Percentiles rank a stretch among this genome's conserved stretches.
These are phyloP conservation scores for Ascochyta koolunga DNA, from an alignment of 2,329 filamentous ascomycete genomes.

Conservation along the genomic window DNA sequence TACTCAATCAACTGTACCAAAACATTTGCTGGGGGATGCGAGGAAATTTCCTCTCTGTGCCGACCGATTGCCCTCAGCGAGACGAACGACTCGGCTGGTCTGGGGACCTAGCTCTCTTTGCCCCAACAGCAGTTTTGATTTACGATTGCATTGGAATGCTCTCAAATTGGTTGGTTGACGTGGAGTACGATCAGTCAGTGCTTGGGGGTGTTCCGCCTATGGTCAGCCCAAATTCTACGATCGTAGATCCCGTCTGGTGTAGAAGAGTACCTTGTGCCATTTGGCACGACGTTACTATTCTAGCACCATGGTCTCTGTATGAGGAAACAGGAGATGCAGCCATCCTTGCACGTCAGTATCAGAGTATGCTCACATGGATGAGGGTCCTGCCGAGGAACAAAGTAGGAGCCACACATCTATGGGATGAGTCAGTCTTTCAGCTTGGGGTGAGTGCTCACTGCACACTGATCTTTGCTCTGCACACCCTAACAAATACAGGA, in stretches of 20 bases:
- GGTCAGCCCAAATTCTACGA: not conserved
- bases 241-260: not conserved
- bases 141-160: not conserved
- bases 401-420: not conserved
- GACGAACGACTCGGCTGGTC: conserved; percentile 63
- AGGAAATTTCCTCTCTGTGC: conserved; percentile 57
- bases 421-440: not conserved
- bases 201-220: conserved; percentile 1
- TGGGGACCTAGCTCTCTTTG: conserved; percentile 58
- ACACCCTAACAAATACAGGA: conserved; percentile 49
- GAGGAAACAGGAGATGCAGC: not conserved
- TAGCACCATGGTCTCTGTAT: conserved; percentile 2
- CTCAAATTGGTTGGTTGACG: not conserved
- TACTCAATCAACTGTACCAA: conserved; percentile 56
- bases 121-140: conserved; percentile 51
- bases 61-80: conserved; percentile 57
- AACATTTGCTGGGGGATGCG: conserved; percentile 64
- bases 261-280: not conserved
- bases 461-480: conserved; percentile 47
- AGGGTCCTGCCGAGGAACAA: not conserved
- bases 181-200: not conserved
- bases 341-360: not conserved
- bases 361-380: conserved; percentile 5
- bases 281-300: conserved; percentile 1
- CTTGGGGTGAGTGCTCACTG: not conserved